These are phyloP conservation scores for Pulicaria dysenterica DNA, from an alignment of 129 eudicot species.

Conservation along the genomic window DNA sequence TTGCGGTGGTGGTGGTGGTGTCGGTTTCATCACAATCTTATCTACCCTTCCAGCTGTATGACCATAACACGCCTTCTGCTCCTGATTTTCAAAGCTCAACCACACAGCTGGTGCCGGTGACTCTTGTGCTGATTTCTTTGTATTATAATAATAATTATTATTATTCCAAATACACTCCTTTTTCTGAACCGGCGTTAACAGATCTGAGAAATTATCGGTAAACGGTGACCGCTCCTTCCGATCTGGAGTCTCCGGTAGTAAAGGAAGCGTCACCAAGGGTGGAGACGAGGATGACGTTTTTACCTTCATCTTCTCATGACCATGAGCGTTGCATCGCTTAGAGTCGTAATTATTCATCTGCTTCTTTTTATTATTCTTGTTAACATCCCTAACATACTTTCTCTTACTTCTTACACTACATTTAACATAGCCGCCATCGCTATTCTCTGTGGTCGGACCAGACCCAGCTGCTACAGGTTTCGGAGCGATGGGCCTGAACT, in stretches of 20 bases:
- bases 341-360: slow-evolving; percentile 3
- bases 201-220: slow-evolving; percentile 24
- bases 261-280: slow-evolving; percentile 55
- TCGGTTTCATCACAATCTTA: slow-evolving; percentile 1
- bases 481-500: slow-evolving; percentile 85
- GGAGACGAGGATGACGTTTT: neutral
- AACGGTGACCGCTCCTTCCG: slow-evolving; percentile 32
- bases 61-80: slow-evolving; percentile 6
- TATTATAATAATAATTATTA: neutral
- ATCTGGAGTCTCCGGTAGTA: slow-evolving; percentile 75
- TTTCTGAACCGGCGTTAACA: neutral
- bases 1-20: slow-evolving; percentile 1
- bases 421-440: slow-evolving; percentile 34
- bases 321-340: slow-evolving; percentile 5
- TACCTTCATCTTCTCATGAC: slow-evolving; percentile 28
- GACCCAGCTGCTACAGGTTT: slow-evolving; percentile 56
- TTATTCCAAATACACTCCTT: neutral
- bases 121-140: neutral
- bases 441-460: slow-evolving; percentile 38
- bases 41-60: slow-evolving; percentile 11
- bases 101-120: slow-evolving; percentile 30
- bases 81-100: slow-evolving; percentile 47
- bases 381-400: slow-evolving; percentile 41
- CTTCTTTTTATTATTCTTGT: neutral
- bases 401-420: slow-evolving; percentile 48